Percentiles rank a stretch among this genome's conserved stretches.
phyloP scores from a whole-genome alignment of 2,329 filamentous ascomycete species.

The Lecanicillium sp. region DNA sequence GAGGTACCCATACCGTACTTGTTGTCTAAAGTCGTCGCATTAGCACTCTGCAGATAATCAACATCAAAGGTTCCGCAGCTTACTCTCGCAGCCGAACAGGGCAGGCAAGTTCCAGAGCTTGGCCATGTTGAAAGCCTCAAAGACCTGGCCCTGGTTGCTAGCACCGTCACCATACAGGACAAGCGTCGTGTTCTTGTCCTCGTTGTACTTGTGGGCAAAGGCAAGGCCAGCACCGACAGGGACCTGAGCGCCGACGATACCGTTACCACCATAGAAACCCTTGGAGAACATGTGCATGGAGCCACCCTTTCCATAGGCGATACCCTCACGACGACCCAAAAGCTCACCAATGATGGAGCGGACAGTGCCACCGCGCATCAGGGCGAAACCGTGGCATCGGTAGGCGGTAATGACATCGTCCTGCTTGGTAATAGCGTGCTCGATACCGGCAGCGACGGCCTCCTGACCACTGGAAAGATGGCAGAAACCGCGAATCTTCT shows the following conservation, averaged over 20 bases:
- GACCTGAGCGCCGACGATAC: constrained; percentile 97
- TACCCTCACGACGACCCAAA: constrained; percentile 88
- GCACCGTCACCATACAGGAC: constrained; percentile 97
- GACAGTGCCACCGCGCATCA: constrained; percentile 89
- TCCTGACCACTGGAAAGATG: constrained; percentile 97
- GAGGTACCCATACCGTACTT: constrained; percentile 99
- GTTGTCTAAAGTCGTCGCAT: constrained; percentile 61
- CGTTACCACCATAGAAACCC: constrained; percentile 97
- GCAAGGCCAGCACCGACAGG: constrained; percentile 93
- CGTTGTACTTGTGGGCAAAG: constrained; percentile 93
- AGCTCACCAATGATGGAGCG: constrained; percentile 94
- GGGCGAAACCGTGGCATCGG: constrained; percentile 95
- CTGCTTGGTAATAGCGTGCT: constrained; percentile 83
- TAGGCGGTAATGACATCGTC: constrained; percentile 98
- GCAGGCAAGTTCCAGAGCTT: constrained; percentile 97
- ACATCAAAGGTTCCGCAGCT: constrained; percentile 28
- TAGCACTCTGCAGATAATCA: constrained; percentile 8
- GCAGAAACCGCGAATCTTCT: constrained; percentile 99
- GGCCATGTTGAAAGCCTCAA: constrained; percentile 99
- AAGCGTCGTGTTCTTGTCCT: constrained; percentile 76
- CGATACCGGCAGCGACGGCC: constrained; percentile 93
- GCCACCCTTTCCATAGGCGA: constrained; percentile 97
- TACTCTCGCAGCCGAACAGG: constrained; percentile 97
- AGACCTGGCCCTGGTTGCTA: constrained; percentile 98
- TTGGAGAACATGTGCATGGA: constrained; percentile 99